A percentile compares a stretch with the other conserved stretches of the same genome.
Evolutionary conservation across 345 rosid species (phyloP).

Genomic region (Psidium friedrichsthalianum): DNA sequence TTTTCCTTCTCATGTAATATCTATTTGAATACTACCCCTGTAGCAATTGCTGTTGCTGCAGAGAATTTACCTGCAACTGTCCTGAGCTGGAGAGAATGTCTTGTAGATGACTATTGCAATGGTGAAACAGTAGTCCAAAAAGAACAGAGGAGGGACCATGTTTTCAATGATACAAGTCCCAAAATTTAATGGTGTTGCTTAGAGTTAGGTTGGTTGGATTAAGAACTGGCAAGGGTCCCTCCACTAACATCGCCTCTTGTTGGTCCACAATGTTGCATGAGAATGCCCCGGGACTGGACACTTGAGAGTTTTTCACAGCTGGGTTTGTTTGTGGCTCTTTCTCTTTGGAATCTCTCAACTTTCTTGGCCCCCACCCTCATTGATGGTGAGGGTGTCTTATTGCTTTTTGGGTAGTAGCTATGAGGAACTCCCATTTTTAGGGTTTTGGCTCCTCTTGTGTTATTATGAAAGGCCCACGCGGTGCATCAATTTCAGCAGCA

Average conservation of each 20-base stretch:
- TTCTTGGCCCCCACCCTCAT: neutral
- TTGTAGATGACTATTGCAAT: neutral
- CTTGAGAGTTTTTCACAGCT: neutral
- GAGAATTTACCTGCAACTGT: neutral
- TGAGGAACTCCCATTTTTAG: neutral
- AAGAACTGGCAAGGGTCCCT: neutral
- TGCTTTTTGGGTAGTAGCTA: neutral
- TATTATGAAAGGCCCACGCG: neutral
- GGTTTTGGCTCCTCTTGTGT: neutral
- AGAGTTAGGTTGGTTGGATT: neutral
- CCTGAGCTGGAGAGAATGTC: neutral
- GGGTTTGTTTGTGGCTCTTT: neutral
- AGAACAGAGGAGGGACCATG: neutral
- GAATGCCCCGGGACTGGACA: neutral
- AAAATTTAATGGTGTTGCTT: neutral
- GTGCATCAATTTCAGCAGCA: neutral
- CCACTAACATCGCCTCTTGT: neutral
- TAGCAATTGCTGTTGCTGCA: neutral
- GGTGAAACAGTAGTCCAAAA: neutral
- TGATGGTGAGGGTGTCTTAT: neutral
- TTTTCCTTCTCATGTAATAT: neutral
- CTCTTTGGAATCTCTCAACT: neutral
- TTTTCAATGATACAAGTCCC: neutral
- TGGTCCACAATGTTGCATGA: neutral
- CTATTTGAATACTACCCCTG: neutral